Percentiles rank a stretch among this genome's conserved stretches.
Conservation (phyloP, 2,329 filamentous ascomycete species). For the Epicoccum nigrum region DNA sequence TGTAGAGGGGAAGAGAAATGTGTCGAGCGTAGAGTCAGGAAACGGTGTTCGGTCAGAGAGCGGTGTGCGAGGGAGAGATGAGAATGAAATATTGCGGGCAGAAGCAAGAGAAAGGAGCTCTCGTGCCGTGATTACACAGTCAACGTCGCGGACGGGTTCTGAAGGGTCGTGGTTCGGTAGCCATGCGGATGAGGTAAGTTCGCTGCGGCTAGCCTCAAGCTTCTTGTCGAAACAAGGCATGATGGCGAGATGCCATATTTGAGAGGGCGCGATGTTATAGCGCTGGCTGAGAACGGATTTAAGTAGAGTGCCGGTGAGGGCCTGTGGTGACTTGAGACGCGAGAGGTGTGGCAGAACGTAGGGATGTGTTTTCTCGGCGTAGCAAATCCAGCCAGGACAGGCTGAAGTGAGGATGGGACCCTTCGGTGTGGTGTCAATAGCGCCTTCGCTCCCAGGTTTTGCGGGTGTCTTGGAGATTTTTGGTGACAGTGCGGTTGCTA, state of each 20-base stretch:
- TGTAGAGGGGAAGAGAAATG: constrained; percentile 71
- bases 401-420: constrained; percentile 81
- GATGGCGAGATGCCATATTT: constrained; percentile 91
- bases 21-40: constrained; percentile 72
- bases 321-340: constrained; percentile 90
- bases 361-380: constrained; percentile 97
- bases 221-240: constrained; percentile 99
- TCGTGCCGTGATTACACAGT: constrained; percentile 96
- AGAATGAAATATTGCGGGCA: constrained; percentile 78
- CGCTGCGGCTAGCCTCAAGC: constrained; percentile 89
- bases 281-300: constrained; percentile 82
- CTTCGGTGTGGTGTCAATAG: constrained; percentile 55
- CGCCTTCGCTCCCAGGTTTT: constrained; percentile 38
- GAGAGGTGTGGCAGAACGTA: constrained; percentile 91
- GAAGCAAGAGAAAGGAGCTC: constrained; percentile 90
- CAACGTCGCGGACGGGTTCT: constrained; percentile 75
- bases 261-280: constrained; percentile 73
- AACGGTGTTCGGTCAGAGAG: constrained; percentile 64
- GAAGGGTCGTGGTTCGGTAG: constrained; percentile 33
- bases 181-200: constrained; percentile 86
- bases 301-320: constrained; percentile 84
- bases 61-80: constrained; percentile 67
- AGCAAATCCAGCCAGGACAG: constrained; percentile 98
- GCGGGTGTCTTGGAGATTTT: constrained; percentile 29
- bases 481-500: constrained; percentile 45